Base-by-base conservation (phyloP, 192 early-diverging fungal genomes). In the Phlyctochytrium planicorne region DNA sequence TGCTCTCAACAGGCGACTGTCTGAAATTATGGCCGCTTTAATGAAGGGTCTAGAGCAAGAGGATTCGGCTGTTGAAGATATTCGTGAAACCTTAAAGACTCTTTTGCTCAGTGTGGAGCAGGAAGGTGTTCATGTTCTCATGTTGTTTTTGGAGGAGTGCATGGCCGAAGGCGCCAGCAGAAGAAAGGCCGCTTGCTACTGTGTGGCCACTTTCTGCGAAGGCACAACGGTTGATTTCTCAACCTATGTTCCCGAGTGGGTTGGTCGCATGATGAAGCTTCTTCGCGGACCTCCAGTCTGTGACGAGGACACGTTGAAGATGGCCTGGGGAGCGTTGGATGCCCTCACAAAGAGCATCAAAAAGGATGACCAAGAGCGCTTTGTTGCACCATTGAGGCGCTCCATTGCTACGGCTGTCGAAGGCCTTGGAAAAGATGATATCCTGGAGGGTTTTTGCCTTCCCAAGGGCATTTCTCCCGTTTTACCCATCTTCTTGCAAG, bases 401-500 rank as follows among this genome's bases (percentile, higher is more conserved):
- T 86, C 91, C 17, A 79, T 99, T 59, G 70, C 82, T 59, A 74
- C 75, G 36, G 86, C 83, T 10, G 77, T 79, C 0, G 78, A 85
- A 30, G n/a, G 68, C 25, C 63, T 88, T 52, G 77, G 71, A 3
- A 60, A 27, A 0, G 75, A 52, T 16, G 79, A 74, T 60, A 59
- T 59, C 17, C 64, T 97, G 52, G 88, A 84, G 50, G 96, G 94
- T 12, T 96, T 98, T 78, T 87, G 87, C 63, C 75, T 98, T 69
- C 91, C 97, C 63, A 96, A 95, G 80, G 94, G 96, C 65, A 84
- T 98, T 66, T 86, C 90, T 0, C 93, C 96, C 0, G 65, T 99
- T 60, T 78, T 99, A 63, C 90, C 93, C 32, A 92, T 98, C 66
- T 93, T 96, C 80, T 79, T 92, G 57, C 93, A 98, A 76, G 95